Evolutionary conservation across 768 basidiomycete genomes (phyloP).

Genomic region (Artomyces pyxidatus): DNA sequence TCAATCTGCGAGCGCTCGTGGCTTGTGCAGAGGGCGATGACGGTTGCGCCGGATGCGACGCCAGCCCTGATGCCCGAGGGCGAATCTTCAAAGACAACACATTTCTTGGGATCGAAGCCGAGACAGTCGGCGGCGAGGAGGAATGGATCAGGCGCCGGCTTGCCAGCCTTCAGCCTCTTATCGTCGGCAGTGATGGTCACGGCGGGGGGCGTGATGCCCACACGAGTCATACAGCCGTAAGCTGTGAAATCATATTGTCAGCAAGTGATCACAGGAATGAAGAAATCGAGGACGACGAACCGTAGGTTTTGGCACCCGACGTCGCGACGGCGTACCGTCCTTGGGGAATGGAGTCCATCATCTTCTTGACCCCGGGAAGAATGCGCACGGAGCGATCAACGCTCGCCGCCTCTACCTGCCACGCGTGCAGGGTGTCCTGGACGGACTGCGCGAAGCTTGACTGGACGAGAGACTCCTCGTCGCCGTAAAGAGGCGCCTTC

Average conservation of each 20-base stretch:
- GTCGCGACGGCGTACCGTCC: slow-evolving; percentile 72
- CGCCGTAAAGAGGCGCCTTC: not conserved
- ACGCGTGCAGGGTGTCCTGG: slow-evolving; percentile 33
- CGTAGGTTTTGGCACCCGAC: slow-evolving; percentile 64
- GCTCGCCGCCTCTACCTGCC: slow-evolving; percentile 46
- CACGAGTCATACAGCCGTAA: slow-evolving; percentile 61
- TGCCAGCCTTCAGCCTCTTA: slow-evolving; percentile 58
- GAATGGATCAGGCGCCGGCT: slow-evolving; percentile 58
- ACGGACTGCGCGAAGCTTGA: not conserved
- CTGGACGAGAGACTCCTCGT: not conserved
- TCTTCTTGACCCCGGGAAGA: slow-evolving; percentile 56
- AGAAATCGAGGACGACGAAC: slow-evolving; percentile 25
- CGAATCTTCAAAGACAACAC: slow-evolving; percentile 75
- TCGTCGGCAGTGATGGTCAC: slow-evolving; percentile 75
- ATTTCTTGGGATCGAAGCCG: slow-evolving; percentile 45
- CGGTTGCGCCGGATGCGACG: slow-evolving; percentile 63
- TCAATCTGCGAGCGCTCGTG: slow-evolving; percentile 51
- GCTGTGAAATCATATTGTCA: slow-evolving; percentile 26
- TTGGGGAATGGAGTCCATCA: slow-evolving; percentile 58
- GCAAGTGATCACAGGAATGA: slow-evolving; percentile 8
- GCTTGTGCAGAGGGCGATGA: slow-evolving; percentile 69
- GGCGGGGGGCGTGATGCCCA: slow-evolving; percentile 57
- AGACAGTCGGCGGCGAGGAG: slow-evolving; percentile 53
- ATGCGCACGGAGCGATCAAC: slow-evolving; percentile 62
- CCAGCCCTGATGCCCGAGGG: slow-evolving; percentile 60